phyloP scores from a whole-genome alignment of 2,329 filamentous ascomycete species.

The Sclerotinia nivalis region DNA sequence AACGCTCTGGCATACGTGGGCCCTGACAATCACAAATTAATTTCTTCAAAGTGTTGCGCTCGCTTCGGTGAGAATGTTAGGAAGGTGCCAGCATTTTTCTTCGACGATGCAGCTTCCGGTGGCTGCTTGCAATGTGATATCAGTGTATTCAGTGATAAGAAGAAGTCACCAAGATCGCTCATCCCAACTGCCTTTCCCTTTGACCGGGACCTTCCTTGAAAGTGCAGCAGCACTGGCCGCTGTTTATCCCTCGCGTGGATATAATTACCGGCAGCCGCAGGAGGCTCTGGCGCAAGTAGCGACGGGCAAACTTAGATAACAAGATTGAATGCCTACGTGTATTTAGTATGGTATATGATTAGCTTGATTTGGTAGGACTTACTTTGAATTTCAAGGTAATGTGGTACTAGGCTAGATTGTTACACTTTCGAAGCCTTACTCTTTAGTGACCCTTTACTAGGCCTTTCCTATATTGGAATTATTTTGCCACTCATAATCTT shows the following conservation, averaged over 20 bases:
- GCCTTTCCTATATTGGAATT: background rate
- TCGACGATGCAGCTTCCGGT: background rate
- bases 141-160: background rate
- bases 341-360: background rate
- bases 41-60: background rate
- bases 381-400: background rate
- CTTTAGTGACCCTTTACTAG: background rate
- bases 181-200: background rate
- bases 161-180: background rate
- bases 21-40: background rate
- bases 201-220: background rate
- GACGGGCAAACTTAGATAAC: background rate
- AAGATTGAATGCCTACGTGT: background rate
- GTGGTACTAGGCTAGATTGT: background rate
- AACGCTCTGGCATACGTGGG: constrained; percentile 1
- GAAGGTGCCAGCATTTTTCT: background rate
- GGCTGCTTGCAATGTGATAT: background rate
- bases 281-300: background rate
- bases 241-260: background rate
- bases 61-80: background rate
- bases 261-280: background rate
- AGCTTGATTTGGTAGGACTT: background rate
- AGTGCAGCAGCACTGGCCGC: background rate
- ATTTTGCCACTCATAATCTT: background rate
- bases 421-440: background rate